A percentile compares a stretch with the other conserved stretches of the same genome.
Conservation (phyloP, 345 rosid species). For the Gossypium ekmanianum region DNA sequence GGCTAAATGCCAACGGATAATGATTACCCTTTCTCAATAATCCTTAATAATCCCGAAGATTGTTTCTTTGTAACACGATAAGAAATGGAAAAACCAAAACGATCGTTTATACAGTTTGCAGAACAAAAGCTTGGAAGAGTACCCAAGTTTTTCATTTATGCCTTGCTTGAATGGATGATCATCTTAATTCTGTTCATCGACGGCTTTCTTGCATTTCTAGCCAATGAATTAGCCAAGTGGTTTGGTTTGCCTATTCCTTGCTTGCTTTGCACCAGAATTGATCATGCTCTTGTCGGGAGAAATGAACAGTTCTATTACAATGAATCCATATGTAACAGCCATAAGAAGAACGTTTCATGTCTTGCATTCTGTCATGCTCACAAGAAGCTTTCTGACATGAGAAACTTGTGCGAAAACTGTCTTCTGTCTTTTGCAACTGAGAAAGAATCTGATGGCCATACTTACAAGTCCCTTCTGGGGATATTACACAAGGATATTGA, state of each 20-base stretch:
- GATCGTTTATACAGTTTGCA: slow-evolving; percentile 55
- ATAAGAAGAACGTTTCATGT: slow-evolving; percentile 72
- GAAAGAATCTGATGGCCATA: slow-evolving; percentile 68
- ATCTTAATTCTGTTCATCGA: slow-evolving; percentile 63
- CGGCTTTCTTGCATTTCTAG: slow-evolving; percentile 56
- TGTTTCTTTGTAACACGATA: slow-evolving; percentile 4
- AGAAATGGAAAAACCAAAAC: slow-evolving; percentile 50
- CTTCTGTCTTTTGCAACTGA: slow-evolving; percentile 87
- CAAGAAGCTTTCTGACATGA: slow-evolving; percentile 74
- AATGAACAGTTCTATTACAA: slow-evolving; percentile 65
- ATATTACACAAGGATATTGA: slow-evolving; percentile 76
- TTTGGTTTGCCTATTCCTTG: slow-evolving; percentile 79
- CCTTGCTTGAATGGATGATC: slow-evolving; percentile 71
- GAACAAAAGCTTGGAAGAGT: slow-evolving; percentile 70
- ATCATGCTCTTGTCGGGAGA: slow-evolving; percentile 52
- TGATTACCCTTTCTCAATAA: not conserved
- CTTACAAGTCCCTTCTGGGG: slow-evolving; percentile 75
- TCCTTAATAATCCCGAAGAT: not conserved
- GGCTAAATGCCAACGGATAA: not conserved
- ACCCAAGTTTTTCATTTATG: slow-evolving; percentile 59
- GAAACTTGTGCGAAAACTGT: slow-evolving; percentile 81
- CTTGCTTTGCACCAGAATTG: slow-evolving; percentile 79
- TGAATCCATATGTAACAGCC: slow-evolving; percentile 65
- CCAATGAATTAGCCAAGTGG: slow-evolving; percentile 68
- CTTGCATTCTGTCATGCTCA: slow-evolving; percentile 85